Evolutionary conservation across 23 red algal species (phyloP), one percentile per base, ranked within the genome.

Genomic region (Gracilariopsis chorda): DNA sequence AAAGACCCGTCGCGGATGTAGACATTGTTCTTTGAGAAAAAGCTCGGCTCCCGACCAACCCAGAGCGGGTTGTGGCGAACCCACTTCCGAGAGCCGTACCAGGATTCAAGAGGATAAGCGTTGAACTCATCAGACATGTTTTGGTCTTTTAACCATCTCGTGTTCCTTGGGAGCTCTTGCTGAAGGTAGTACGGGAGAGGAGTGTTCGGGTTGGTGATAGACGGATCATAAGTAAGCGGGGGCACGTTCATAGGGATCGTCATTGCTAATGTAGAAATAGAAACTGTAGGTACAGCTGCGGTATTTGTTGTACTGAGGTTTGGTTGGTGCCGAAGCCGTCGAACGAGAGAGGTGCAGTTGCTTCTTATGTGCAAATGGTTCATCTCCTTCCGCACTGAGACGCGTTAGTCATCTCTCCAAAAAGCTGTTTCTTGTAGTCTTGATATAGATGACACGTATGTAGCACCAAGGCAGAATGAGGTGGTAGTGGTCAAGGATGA

Each of bases 101-200:
- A 86, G 32, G 39, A 51, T 21, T 86, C n/a, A 4, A 25, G 7
- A 1, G 62, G 59, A 52, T 61, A 35, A 14, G 32, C 4, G 23
- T 86, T 62, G 29, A 86, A 86, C 52, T 86, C 82, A 86, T 86
- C 82, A 21, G 82, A 86, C 82, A 86, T 86, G 21, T 86, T 65
- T 62, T 62, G 71, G 28, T 86, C 62, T 42, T 49, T 61, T 16
- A 51, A 43, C 82, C 82, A 86, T 33, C 55, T 52, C 33, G 51
- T 61, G 62, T 86, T 72, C 0, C 19, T 20, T 20, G 67, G 67
- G 8, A 73, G n/a, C 14, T 73, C 67, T 7, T 73, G 67, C 17
- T 73, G 67, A 5, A 73, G 40, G 47, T 73, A 73, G 20, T 37
- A 46, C 1, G 67, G 67, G 20, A 73, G 17, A 27, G 67, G 67